Evolutionary conservation across 2,329 filamentous ascomycete species (phyloP).

Genomic region (Aspergillus neotritici): DNA sequence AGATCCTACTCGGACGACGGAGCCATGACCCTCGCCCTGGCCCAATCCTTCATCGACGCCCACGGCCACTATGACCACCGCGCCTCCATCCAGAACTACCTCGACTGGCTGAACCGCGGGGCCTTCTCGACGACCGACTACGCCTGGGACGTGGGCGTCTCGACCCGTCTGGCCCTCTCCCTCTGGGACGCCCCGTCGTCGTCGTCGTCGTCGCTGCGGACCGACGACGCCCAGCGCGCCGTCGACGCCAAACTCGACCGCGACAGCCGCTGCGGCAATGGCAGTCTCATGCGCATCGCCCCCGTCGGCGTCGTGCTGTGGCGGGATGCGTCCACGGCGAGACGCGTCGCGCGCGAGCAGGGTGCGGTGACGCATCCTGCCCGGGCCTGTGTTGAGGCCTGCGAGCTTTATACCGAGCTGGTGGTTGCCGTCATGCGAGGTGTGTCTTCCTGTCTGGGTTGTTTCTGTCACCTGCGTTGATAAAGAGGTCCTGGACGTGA

Average conservation of each 20-base stretch:
- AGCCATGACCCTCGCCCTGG: slow-evolving; percentile 41
- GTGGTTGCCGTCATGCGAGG: slow-evolving; percentile 27
- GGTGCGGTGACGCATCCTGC: slow-evolving; percentile 37
- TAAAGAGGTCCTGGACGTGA: too few species aligned
- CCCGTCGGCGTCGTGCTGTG: slow-evolving; percentile 33
- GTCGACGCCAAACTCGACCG: slow-evolving; percentile 13
- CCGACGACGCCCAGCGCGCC: slow-evolving; percentile 12
- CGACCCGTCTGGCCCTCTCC: slow-evolving; percentile 27
- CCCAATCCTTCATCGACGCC: slow-evolving; percentile 33
- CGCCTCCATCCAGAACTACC: slow-evolving; percentile 31
- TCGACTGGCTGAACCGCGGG: slow-evolving; percentile 33
- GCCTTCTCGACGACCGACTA: slow-evolving; percentile 31
- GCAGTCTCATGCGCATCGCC: slow-evolving; percentile 40
- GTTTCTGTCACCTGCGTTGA: too few species aligned
- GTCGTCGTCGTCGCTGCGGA: too few species aligned
- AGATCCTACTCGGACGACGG: slow-evolving; percentile 42
- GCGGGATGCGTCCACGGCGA: slow-evolving; percentile 18
- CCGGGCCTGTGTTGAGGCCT: slow-evolving; percentile 35
- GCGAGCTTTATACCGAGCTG: slow-evolving; percentile 33
- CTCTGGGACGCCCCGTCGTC: slow-evolving; percentile 26
- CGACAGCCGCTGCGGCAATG: slow-evolving; percentile 31
- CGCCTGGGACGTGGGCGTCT: slow-evolving; percentile 38
- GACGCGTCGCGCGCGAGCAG: slow-evolving; percentile 20
- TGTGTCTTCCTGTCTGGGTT: slow-evolving; percentile 7
- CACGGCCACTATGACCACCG: slow-evolving; percentile 25